phyloP scores from a whole-genome alignment of 148 eudicot species.

The Chenopodium suecicum region DNA sequence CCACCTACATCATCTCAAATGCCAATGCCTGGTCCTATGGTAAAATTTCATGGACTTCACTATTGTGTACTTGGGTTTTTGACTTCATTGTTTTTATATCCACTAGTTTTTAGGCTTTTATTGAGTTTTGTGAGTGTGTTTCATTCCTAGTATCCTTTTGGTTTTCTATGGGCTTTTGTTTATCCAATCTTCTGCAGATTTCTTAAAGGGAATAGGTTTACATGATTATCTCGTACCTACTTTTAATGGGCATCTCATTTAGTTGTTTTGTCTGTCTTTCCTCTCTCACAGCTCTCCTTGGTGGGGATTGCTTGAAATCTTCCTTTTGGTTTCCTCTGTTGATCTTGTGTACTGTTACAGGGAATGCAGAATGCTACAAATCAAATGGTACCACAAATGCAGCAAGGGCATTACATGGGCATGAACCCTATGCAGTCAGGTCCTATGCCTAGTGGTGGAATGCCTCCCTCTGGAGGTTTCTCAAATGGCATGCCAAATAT shows the following conservation, averaged over 20 bases:
- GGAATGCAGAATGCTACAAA: conserved; percentile 73
- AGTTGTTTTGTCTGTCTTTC: neutral
- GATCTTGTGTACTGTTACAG: conserved; percentile 27
- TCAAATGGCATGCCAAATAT: conserved; percentile 63
- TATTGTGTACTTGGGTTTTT: neutral
- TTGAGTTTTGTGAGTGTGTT: neutral
- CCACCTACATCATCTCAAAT: conserved; percentile 35
- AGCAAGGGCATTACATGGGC: conserved; percentile 78
- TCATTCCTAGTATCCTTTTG: neutral
- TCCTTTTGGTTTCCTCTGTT: neutral
- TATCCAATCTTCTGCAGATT: neutral
- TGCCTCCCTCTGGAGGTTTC: conserved; percentile 57
- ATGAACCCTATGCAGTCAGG: conserved; percentile 75
- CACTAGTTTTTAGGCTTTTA: neutral
- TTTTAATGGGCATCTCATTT: neutral
- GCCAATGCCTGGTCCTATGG: conserved; percentile 66
- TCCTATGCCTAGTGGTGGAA: conserved; percentile 43
- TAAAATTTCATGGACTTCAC: conserved; percentile 19
- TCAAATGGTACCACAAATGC: conserved; percentile 86
- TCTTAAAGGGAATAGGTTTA: neutral
- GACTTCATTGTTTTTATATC: neutral
- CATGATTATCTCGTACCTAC: neutral
- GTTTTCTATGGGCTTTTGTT: neutral
- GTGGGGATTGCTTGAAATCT: neutral
- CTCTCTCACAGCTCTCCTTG: neutral